Conservation (phyloP, 768 basidiomycete species). For the Lyophyllum atratum region DNA sequence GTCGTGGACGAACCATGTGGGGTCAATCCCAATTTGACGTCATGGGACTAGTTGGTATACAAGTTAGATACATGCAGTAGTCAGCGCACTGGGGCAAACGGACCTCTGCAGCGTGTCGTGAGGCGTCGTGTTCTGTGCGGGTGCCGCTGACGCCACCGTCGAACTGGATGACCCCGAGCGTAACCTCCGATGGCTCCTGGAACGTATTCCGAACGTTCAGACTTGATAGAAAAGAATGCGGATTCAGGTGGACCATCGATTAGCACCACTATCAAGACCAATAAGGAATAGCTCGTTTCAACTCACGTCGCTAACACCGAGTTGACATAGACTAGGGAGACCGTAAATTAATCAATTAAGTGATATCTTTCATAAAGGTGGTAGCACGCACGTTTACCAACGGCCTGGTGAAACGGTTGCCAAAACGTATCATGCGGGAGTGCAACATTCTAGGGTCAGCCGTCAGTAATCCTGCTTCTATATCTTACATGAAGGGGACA, state of each 20-base stretch:
- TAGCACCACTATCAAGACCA: not conserved
- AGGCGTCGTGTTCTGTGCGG: not conserved
- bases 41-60: no score
- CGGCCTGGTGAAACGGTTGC: conserved; percentile 13
- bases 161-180: conserved; percentile 2
- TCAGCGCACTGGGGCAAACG: not conserved
- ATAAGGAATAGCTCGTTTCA: not conserved
- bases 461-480: not conserved
- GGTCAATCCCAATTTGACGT: not conserved
- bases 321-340: conserved; percentile 5
- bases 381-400: conserved; percentile 4
- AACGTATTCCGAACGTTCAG: conserved; percentile 8
- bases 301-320: conserved; percentile 12
- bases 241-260: not conserved
- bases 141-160: not conserved
- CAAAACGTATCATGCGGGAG: conserved; percentile 10
- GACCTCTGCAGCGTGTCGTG: not conserved
- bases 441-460: conserved; percentile 4
- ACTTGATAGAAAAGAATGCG: not conserved
- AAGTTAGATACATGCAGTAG: not conserved
- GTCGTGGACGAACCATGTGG: not conserved
- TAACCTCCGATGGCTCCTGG: conserved; percentile 2
- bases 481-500: not conserved
- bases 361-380: not conserved
- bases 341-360: not conserved